Base-by-base conservation (phyloP, 768 basidiomycete species). In the Cyathus striatus region DNA sequence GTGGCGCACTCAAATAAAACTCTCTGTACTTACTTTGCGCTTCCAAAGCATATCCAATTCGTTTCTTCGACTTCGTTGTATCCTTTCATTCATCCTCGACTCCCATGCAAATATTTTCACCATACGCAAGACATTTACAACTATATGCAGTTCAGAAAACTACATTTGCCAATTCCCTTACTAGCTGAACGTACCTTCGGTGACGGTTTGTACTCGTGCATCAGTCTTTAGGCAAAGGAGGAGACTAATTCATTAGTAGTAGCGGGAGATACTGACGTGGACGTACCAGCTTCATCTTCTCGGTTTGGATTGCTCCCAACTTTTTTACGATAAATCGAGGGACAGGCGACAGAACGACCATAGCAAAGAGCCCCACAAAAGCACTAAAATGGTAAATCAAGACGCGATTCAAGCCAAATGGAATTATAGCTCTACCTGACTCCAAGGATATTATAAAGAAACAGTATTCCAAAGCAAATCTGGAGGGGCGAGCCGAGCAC, bases 91-190 rank as follows among this genome's bases (percentile, higher is more conserved):
- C 55, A 84, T 73, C 36, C 75, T 69, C 45, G 73, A 69, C 69
- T 81, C 73, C 73, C 85, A 76, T 6, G 70, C 85, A 49, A 88
- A 86, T 32, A 86, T 61, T 58, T 87, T 86, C 53, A 85, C 66
- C 77, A 85, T 83, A 10, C 82, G 72, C 14, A 83, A 46, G 23
- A 46, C 41, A 37, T 13, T 20, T 22, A 34, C 23, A 35, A 3
- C 23, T 22, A 16, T 23, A 18, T 26, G 21, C n/a, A 13, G 13
- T 25, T 25, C 1, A 30, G 36, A 20, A 23, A 33, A 20, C 18
- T 36, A 4, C 18, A 33, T 10, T 3, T 48, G 42, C 5, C 14
- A 20, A n/a, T 37, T 16, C 30, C 16, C 50, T 50, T 52, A n/a
- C n/a, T 75, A 24, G 18, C 17, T 27, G 10, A 48, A 44, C 40